Conservation (phyloP, 2,329 filamentous ascomycete species). For the Trichoderma afroharzianum region DNA sequence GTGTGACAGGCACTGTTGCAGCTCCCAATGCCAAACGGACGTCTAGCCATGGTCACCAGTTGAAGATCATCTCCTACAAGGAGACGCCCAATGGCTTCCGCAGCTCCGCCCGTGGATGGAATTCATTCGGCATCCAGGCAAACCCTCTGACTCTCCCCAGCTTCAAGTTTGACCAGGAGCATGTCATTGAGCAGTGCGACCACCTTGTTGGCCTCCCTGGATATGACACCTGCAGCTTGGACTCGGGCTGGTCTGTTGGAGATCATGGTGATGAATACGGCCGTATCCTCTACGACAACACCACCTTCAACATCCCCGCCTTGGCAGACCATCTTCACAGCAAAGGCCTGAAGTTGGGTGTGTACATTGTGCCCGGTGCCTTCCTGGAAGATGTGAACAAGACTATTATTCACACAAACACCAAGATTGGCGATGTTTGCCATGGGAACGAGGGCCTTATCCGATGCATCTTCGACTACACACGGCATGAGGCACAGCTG, state of each 20-base stretch:
- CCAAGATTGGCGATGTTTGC: conserved; percentile 21
- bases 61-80: conserved; percentile 21
- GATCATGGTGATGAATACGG: conserved; percentile 22
- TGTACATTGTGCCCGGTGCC: conserved; percentile 23
- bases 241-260: conserved; percentile 24
- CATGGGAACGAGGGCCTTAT: conserved; percentile 21
- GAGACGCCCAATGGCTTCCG: conserved; percentile 20
- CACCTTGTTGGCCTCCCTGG: conserved; percentile 14
- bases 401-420: conserved; percentile 20
- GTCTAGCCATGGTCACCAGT: not conserved
- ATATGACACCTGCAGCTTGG: conserved; percentile 22
- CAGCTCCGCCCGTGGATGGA: conserved; percentile 21
- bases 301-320: conserved; percentile 19
- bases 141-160: conserved; percentile 14
- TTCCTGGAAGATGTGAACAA: conserved; percentile 21
- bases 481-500: conserved; percentile 18
- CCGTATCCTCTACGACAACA: conserved; percentile 20
- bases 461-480: conserved; percentile 21
- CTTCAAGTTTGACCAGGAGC: conserved; percentile 21
- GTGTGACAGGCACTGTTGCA: conserved; percentile 5
- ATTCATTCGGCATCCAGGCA: conserved; percentile 22
- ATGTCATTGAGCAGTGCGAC: conserved; percentile 22
- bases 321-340: conserved; percentile 21
- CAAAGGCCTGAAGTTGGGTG: conserved; percentile 20
- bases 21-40: conserved; percentile 8